phyloP scores from a whole-genome alignment of 257 asterid species.

The Scutellaria barbata region DNA sequence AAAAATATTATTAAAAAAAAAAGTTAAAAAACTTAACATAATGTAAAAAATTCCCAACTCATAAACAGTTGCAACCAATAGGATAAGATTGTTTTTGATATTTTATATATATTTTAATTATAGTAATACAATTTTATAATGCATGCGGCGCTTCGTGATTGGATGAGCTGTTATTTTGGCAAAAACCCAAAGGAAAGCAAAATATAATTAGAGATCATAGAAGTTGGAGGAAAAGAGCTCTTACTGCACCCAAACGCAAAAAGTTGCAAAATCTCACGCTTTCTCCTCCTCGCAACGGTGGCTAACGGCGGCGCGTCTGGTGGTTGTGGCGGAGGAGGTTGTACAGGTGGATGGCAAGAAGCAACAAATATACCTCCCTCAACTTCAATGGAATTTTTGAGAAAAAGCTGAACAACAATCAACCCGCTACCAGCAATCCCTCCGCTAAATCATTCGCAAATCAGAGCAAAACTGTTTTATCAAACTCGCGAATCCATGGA shows the following conservation, averaged over 20 bases:
- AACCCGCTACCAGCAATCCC: constrained; percentile 40
- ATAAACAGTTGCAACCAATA: too few species aligned
- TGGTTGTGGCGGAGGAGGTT: constrained; percentile 42
- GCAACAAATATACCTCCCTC: constrained; percentile 76
- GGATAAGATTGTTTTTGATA: too few species aligned
- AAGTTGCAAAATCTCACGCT: neutral
- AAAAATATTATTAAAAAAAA: too few species aligned
- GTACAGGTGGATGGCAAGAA: constrained; percentile 84
- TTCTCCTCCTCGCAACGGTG: constrained; percentile 49
- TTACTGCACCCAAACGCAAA: constrained; percentile 32
- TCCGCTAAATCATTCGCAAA: constrained; percentile 41
- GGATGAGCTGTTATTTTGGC: neutral
- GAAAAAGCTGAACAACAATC: constrained; percentile 52
- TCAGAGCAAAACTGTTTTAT: constrained; percentile 45
- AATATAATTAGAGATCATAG: neutral
- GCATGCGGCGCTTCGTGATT: constrained; percentile 14
- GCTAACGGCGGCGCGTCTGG: constrained; percentile 50
- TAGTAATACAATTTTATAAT: neutral
- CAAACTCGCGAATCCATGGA: constrained; percentile 82
- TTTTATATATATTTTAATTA: too few species aligned
- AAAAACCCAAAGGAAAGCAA: neutral
- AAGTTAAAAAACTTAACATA: too few species aligned
- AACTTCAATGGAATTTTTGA: constrained; percentile 79
- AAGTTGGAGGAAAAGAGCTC: constrained; percentile 7
- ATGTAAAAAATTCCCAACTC: too few species aligned